Conservation (phyloP, 441 rosid genomes). For the Mallotus repandus region DNA sequence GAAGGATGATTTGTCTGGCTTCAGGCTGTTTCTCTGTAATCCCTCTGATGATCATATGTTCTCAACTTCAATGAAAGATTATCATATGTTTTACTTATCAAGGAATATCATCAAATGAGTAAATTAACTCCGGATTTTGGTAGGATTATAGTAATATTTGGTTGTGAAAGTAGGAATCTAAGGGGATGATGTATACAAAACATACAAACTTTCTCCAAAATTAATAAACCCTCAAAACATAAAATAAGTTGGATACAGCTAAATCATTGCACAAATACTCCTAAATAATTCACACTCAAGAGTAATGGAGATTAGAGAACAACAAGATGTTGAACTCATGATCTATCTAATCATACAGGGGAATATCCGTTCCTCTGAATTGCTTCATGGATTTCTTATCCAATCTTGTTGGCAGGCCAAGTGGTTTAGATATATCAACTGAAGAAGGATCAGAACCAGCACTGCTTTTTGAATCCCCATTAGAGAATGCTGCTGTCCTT, state of each 20-base stretch:
- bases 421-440: slow-evolving; percentile 52
- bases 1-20: slow-evolving; percentile 18
- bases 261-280: slow-evolving; percentile 13
- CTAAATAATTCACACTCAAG: slow-evolving; percentile 23
- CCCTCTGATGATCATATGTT: background rate
- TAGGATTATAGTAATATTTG: background rate
- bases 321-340: slow-evolving; percentile 63
- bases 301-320: slow-evolving; percentile 27
- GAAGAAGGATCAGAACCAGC: slow-evolving; percentile 44
- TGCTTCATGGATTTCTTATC: slow-evolving; percentile 39
- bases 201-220: slow-evolving; percentile 25
- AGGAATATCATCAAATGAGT: too few species aligned
- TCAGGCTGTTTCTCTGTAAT: background rate
- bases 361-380: slow-evolving; percentile 28
- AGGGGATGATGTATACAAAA: background rate
- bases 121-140: background rate
- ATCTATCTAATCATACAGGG: slow-evolving; percentile 31
- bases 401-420: slow-evolving; percentile 48
- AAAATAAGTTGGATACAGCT: slow-evolving; percentile 18
- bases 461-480: slow-evolving; percentile 47
- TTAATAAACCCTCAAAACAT: too few species aligned
- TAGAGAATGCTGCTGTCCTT: slow-evolving; percentile 45
- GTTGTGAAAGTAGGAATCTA: background rate
- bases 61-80: background rate
- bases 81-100: background rate